Evolutionary conservation across 345 rosid species (phyloP).

Genomic region (Rhodamnia rubescens): DNA sequence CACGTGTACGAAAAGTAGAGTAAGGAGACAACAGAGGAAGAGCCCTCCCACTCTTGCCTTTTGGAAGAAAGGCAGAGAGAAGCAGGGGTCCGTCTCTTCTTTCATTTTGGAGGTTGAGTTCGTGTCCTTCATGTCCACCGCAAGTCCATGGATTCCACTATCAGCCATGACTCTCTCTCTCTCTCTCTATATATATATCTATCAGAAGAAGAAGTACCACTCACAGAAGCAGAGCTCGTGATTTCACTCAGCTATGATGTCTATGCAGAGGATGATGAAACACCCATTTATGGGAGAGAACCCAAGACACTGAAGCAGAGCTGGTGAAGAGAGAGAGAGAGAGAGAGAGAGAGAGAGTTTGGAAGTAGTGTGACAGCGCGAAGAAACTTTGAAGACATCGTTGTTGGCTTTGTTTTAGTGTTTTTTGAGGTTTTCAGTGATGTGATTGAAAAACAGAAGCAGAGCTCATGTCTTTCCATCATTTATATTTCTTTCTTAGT

Average conservation of each 20-base stretch:
- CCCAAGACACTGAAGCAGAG: neutral
- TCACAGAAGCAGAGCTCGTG: no score
- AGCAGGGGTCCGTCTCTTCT: conserved; percentile 23
- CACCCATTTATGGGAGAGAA: neutral
- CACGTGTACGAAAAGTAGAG: neutral
- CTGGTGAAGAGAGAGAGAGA: neutral
- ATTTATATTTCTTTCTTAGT: neutral
- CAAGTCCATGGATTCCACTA: conserved; percentile 31
- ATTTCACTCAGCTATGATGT: neutral
- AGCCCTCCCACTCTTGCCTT: conserved; percentile 29
- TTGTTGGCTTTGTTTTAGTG: no score
- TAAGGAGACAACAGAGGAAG: neutral
- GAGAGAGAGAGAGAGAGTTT: neutral
- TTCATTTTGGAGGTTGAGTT: conserved; percentile 9
- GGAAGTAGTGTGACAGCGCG: neutral
- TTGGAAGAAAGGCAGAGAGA: conserved; percentile 69
- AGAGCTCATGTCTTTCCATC: neutral
- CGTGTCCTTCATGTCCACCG: conserved; percentile 34
- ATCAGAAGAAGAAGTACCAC: no score
- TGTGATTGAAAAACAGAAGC: no score
- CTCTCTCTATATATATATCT: no score
- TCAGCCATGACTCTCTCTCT: conserved; percentile 36
- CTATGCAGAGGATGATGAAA: neutral
- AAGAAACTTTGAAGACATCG: no score
- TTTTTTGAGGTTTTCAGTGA: no score